phyloP scores from a whole-genome alignment of 352 stramenopile species.

The Phytophthora fragariaefolia region DNA sequence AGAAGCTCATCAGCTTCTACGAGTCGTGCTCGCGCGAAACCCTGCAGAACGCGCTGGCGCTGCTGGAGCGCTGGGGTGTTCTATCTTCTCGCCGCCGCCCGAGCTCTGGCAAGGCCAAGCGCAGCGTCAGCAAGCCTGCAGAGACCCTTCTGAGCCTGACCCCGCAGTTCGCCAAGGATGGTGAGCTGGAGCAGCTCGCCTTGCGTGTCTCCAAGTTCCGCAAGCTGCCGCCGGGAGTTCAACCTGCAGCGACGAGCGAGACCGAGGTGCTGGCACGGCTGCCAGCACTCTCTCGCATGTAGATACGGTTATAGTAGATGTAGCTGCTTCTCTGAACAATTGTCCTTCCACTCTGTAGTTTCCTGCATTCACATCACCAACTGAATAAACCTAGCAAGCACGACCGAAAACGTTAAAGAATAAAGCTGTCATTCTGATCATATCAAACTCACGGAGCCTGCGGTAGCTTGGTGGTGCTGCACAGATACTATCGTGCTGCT shows the following conservation, averaged over 20 bases:
- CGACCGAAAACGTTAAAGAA: conserved; percentile 16
- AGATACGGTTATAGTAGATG: conserved; percentile 20
- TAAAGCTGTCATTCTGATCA: conserved; percentile 42
- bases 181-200: conserved; percentile 68
- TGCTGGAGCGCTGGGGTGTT: conserved; percentile 74
- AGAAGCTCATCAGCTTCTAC: conserved; percentile 87
- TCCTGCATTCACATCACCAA: not conserved
- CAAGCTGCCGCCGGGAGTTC: conserved; percentile 64
- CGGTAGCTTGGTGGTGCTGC: conserved; percentile 22
- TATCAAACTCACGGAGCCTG: conserved; percentile 38
- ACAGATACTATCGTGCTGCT: conserved; percentile 18
- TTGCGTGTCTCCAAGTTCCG: conserved; percentile 74
- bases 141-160: conserved; percentile 44
- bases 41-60: conserved; percentile 75
- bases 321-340: not conserved
- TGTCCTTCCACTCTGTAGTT: not conserved
- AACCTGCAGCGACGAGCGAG: conserved; percentile 47
- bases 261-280: conserved; percentile 71
- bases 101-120: conserved; percentile 18
- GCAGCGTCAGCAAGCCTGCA: conserved; percentile 17
- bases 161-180: conserved; percentile 54
- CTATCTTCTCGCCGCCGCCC: conserved; percentile 41
- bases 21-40: conserved; percentile 88
- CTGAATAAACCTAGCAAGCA: conserved; percentile 9
- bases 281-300: conserved; percentile 78